A percentile compares a stretch with the other conserved stretches of the same genome.
These are phyloP conservation scores for Ceratobasidium sp. DNA, from an alignment of 1,284 basidiomycete genomes.

Conservation along the genomic window DNA sequence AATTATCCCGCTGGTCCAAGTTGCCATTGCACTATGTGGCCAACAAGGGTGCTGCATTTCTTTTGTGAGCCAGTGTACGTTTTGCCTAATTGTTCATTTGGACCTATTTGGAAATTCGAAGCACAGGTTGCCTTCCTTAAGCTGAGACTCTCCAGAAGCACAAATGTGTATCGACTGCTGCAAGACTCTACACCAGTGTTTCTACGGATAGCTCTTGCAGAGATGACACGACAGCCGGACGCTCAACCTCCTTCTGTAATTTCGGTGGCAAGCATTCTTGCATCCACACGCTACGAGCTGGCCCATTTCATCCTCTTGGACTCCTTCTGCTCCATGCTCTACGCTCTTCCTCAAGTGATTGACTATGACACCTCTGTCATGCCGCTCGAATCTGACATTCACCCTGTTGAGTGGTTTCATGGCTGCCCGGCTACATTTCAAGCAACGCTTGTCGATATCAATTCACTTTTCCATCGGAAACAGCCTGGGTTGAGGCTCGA, in stretches of 20 bases:
- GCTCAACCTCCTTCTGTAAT: neutral
- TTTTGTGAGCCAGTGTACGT: too few species aligned
- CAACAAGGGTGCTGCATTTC: too few species aligned
- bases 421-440: conserved; percentile 8
- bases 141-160: neutral
- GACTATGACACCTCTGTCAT: conserved; percentile 21
- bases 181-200: neutral
- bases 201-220: neutral
- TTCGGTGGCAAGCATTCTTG: neutral
- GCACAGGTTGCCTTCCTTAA: conserved; percentile 10
- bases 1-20: too few species aligned
- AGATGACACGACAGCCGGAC: neutral
- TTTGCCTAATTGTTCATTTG: neutral
- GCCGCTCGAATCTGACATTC: neutral
- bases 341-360: conserved; percentile 15
- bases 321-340: conserved; percentile 7
- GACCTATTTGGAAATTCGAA: neutral
- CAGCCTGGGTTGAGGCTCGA: neutral
- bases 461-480: neutral
- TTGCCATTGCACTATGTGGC: too few species aligned
- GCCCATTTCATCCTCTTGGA: conserved; percentile 13
- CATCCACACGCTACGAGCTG: conserved; percentile 13
- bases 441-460: neutral
- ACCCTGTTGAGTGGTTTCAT: conserved; percentile 11
- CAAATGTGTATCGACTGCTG: neutral